Conservation (phyloP, 345 rosid species). For the Noccaea caerulescens region DNA sequence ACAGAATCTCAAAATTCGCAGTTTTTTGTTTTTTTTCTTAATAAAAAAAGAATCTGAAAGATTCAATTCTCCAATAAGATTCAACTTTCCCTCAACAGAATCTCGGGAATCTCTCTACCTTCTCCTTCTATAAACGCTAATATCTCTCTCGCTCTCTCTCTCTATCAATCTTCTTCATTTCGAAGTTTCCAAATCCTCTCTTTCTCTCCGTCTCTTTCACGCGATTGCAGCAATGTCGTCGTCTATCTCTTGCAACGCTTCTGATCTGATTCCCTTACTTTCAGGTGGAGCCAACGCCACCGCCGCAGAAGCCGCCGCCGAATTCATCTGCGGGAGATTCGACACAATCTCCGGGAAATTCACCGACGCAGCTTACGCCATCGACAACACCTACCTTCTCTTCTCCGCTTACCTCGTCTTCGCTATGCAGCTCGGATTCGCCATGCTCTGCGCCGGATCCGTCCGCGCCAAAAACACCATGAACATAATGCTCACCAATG, state of each 20-base stretch:
- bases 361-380: constrained; percentile 46
- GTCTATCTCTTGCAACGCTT: constrained; percentile 34
- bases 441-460: constrained; percentile 57
- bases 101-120: constrained; percentile 40
- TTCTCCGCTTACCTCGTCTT: constrained; percentile 54
- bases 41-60: constrained; percentile 27
- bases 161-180: background rate
- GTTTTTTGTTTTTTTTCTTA: too few species aligned
- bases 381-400: constrained; percentile 54
- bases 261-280: constrained; percentile 38
- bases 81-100: constrained; percentile 32
- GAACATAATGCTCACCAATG: constrained; percentile 53
- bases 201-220: background rate
- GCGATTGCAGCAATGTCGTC: constrained; percentile 31
- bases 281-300: constrained; percentile 36
- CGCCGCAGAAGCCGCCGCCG: constrained; percentile 40
- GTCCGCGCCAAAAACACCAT: constrained; percentile 50
- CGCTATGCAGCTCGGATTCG: constrained; percentile 54
- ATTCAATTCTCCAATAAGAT: constrained; percentile 34
- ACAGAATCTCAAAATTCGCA: constrained; percentile 4
- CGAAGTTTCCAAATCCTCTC: background rate
- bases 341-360: constrained; percentile 37
- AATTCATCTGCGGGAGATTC: constrained; percentile 43
- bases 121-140: constrained; percentile 20
- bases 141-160: background rate